These are phyloP conservation scores for Penicillium pancosmium DNA, from an alignment of 495 filamentous ascomycete genomes.

Conservation along the genomic window DNA sequence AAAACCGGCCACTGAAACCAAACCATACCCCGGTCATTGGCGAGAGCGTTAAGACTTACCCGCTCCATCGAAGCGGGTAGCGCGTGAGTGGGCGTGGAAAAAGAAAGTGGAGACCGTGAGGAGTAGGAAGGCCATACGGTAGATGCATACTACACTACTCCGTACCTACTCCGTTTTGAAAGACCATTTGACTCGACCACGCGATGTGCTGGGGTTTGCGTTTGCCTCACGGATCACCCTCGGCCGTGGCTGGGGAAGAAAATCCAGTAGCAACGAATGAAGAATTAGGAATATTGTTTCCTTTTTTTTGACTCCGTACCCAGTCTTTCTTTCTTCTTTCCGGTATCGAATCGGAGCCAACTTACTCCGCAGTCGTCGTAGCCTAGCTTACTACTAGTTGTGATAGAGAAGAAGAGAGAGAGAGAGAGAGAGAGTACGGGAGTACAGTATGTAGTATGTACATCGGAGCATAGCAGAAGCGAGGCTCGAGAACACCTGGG, in stretches of 20 bases:
- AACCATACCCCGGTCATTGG: conserved; percentile 15
- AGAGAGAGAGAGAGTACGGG: not conserved
- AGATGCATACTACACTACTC: too few species aligned
- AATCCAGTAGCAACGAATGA: not conserved
- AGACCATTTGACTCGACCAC: conserved; percentile 33
- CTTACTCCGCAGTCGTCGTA: conserved; percentile 1
- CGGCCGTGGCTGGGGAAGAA: not conserved
- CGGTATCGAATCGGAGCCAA: not conserved
- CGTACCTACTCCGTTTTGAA: conserved; percentile 1
- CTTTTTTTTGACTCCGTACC: not conserved
- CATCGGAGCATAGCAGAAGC: not conserved
- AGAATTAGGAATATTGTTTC: conserved; percentile 1
- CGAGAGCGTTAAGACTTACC: conserved; percentile 20
- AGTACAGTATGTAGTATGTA: not conserved
- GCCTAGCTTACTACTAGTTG: conserved; percentile 8
- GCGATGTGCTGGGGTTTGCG: conserved; percentile 19
- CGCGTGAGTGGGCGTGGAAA: conserved; percentile 22
- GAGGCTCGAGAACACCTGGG: not conserved
- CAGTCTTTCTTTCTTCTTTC: not conserved
- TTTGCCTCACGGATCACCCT: conserved; percentile 13
- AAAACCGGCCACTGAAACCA: conserved; percentile 5
- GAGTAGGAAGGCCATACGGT: not conserved
- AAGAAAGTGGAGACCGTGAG: conserved; percentile 14
- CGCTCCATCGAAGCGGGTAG: conserved; percentile 21
- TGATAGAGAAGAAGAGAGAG: not conserved